Evolutionary conservation across 2,329 filamentous ascomycete genomes (phyloP), one percentile per base, ranked within the genome.

Genomic region (Paramyrothecium roridum): DNA sequence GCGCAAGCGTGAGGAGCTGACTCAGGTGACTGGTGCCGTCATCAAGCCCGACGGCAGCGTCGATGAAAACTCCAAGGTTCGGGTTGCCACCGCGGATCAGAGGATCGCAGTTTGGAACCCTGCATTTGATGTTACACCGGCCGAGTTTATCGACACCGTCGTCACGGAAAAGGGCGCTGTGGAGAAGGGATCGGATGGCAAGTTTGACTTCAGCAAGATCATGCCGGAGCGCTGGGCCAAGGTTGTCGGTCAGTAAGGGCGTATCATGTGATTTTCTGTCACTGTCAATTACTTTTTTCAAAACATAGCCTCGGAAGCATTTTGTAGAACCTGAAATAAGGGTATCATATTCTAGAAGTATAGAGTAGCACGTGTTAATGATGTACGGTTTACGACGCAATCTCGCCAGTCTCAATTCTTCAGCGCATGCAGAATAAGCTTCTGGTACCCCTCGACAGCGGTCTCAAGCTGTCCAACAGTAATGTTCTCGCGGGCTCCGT

Each of bases 71-170:
- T 78, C 78, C 52, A 85, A 86, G 19, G 88, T 87, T 55, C 85
- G 88, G 13, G 84, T 98, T 33, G 91, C 89, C 46, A 93, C 91
- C 52, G 93, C 93, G 0, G 82, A 87, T 60, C 83, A 86, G 67
- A 85, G 85, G 2, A 92, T 98, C 59, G 79, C 83, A 45, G 92
- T 98, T 10, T 99, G 95, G 93, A 99, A 99, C 70, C 95, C 95
- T 33, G 90, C 92, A 0, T 99, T 99, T 69, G 95, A 99, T 67
- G 90, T 99, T 34, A 99, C 95, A 11, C 93, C 95, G 0, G 85
- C 89, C 40, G 84, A 85, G 59, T 76, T 97, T 53, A 97, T 99
- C 61, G 95, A 99, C 72, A 92, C 90, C 2, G 89, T 99, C 56
- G 90, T 98, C 60, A 99, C 95, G 0, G 95, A 99, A 75, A 86